A percentile compares a stretch with the other conserved stretches of the same genome.
These are phyloP conservation scores for Phytopythium oedochilum DNA, from an alignment of 352 stramenopile genomes.

Conservation along the genomic window DNA sequence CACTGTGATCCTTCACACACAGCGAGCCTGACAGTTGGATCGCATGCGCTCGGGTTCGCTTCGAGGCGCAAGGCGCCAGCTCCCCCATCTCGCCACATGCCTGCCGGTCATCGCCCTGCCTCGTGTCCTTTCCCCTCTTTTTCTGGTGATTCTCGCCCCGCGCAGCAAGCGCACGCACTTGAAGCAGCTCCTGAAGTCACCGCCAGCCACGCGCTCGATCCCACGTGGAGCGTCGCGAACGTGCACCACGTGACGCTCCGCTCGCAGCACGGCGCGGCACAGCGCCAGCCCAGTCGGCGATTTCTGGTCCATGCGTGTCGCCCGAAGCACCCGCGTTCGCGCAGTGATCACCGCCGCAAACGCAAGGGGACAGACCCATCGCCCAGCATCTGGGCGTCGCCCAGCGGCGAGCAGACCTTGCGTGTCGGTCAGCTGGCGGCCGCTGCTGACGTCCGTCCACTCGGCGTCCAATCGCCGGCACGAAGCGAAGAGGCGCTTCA, in stretches of 20 bases:
- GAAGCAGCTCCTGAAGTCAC: not conserved
- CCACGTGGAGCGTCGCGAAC: not conserved
- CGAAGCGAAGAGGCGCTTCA: not conserved
- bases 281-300: not conserved
- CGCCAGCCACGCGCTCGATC: not conserved
- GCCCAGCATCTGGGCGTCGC: too few relatives aligned
- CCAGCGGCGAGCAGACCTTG: conserved; percentile 4
- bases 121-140: not conserved
- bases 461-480: not conserved
- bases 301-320: not conserved
- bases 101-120: not conserved
- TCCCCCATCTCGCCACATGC: not conserved
- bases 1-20: too few relatives aligned
- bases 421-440: not conserved
- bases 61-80: not conserved
- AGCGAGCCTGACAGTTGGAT: not conserved
- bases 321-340: not conserved
- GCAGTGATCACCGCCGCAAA: not conserved
- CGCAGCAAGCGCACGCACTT: conserved; percentile 4
- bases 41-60: not conserved
- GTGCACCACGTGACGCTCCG: not conserved
- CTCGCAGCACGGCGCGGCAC: too few relatives aligned
- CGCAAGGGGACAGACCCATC: not conserved
- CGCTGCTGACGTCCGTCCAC: not conserved
- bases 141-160: not conserved